Evolutionary conservation across 1,139 yeast genomes (phyloP), one percentile per base, ranked within the genome.

Genomic region (Pneumocystis carinii): DNA sequence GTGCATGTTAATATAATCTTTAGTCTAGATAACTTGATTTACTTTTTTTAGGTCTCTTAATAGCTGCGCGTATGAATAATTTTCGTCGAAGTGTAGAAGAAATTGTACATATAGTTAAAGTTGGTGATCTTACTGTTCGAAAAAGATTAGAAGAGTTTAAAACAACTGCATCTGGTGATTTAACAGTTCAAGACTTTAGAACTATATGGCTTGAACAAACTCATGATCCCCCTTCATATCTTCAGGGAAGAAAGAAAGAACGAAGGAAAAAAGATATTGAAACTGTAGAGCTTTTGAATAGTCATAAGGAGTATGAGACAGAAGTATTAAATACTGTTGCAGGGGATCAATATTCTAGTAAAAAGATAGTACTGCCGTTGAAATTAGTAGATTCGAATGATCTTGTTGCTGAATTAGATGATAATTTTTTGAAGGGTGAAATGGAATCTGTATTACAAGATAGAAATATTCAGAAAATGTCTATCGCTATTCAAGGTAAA

Each of bases 51-150:
- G 55, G 55, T 14, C 80, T 92, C 1, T 74, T 94, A 61, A 76
- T 92, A 62, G 98, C 99, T 0, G 92, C 97, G 2, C 81, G 98
- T 74, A 92, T 92, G 97, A 92, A 92, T 74, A 90, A 90, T 71
- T 84, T 87, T 72, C 81, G 96, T 70, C 79, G 97, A 70, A 86
- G 95, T 3, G 96, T 92, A 74, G 83, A 92, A 0, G 97, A 94
- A 72, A 86, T 94, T 64, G 97, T 92, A 29, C 94, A 95, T 0
- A 92, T 92, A 32, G 94, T 98, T 0, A 96, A 89, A 73, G 92
- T 94, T 38, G 96, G 96, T 2, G 95, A 89, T 69, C 95, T 86
- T 67, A 94, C 99, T 0, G 79, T 94, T 61, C 97, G 92, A 72
- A 81, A 88, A 67, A 81, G 99, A 70, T 79, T 94, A 68, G 86